Conservation (phyloP, 768 basidiomycete species). For the Galerina marginata region DNA sequence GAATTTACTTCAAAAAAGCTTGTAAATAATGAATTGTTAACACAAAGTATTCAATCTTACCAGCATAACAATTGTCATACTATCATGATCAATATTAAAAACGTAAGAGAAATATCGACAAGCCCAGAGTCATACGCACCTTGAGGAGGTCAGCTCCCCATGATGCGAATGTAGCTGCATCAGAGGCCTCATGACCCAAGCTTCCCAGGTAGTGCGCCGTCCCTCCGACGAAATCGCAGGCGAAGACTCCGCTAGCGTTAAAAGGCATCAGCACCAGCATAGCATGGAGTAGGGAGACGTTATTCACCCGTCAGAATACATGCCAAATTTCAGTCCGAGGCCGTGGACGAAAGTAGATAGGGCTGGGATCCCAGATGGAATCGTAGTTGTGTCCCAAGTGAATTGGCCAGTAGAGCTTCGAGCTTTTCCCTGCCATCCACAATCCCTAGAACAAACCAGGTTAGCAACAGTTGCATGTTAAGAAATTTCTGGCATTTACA, state of each 20-base stretch:
- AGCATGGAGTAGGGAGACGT: neutral
- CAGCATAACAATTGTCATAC: constrained; percentile 59
- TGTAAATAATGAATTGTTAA: neutral
- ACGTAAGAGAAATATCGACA: neutral
- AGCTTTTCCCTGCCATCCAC: constrained; percentile 53
- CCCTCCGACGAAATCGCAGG: constrained; percentile 52
- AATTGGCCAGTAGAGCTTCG: constrained; percentile 46
- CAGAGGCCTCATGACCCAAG: constrained; percentile 50
- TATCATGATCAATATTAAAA: constrained; percentile 12
- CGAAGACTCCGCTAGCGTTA: constrained; percentile 43
- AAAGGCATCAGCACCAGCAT: neutral
- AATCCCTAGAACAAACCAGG: constrained; percentile 38
- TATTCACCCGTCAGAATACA: constrained; percentile 55
- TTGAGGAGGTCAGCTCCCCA: constrained; percentile 57
- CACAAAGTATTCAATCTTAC: constrained; percentile 17
- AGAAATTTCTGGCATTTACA: constrained; percentile 31
- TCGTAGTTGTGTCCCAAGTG: constrained; percentile 47
- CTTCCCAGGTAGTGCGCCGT: constrained; percentile 50
- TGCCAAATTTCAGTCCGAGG: constrained; percentile 65
- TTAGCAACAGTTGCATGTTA: neutral
- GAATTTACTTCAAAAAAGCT: constrained; percentile 31
- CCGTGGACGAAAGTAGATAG: constrained; percentile 42
- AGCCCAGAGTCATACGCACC: constrained; percentile 19
- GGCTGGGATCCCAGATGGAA: constrained; percentile 45
- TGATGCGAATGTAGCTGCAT: constrained; percentile 51